Conservation (phyloP, 2,329 filamentous ascomycete species). For the Colletotrichum chrysophilum region DNA sequence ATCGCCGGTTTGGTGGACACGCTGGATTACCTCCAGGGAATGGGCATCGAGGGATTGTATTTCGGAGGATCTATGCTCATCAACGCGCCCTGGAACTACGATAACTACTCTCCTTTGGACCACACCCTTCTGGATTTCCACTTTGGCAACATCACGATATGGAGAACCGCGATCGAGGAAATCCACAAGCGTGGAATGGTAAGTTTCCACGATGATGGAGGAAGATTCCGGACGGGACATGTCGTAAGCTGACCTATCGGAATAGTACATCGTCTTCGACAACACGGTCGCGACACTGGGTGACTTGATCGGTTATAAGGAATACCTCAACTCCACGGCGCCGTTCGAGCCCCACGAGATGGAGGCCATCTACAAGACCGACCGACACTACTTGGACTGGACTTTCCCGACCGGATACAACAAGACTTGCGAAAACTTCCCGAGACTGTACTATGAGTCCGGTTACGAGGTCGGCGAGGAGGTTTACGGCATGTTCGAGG, state of each 20-base stretch:
- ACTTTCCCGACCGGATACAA: constrained; percentile 57
- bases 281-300: constrained; percentile 71
- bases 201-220: constrained; percentile 45
- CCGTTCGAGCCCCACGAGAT: constrained; percentile 62
- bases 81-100: constrained; percentile 68
- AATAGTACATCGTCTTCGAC: constrained; percentile 70
- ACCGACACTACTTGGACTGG: constrained; percentile 64
- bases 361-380: constrained; percentile 60
- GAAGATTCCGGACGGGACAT: background rate
- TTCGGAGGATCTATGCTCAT: constrained; percentile 67
- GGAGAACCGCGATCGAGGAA: constrained; percentile 61
- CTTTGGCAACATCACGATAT: constrained; percentile 62
- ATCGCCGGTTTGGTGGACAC: constrained; percentile 64
- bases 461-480: constrained; percentile 54
- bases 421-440: constrained; percentile 56
- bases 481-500: constrained; percentile 51
- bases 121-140: constrained; percentile 69
- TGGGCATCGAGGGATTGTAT: constrained; percentile 69
- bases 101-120: constrained; percentile 64
- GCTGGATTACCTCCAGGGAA: constrained; percentile 68
- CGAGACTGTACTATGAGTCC: constrained; percentile 65
- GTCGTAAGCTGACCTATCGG: constrained; percentile 61
- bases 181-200: constrained; percentile 63
- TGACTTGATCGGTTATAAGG: constrained; percentile 67
- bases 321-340: constrained; percentile 62